phyloP scores from a whole-genome alignment of 2,329 filamentous ascomycete genomes.

The Elsinoe ampelina region DNA sequence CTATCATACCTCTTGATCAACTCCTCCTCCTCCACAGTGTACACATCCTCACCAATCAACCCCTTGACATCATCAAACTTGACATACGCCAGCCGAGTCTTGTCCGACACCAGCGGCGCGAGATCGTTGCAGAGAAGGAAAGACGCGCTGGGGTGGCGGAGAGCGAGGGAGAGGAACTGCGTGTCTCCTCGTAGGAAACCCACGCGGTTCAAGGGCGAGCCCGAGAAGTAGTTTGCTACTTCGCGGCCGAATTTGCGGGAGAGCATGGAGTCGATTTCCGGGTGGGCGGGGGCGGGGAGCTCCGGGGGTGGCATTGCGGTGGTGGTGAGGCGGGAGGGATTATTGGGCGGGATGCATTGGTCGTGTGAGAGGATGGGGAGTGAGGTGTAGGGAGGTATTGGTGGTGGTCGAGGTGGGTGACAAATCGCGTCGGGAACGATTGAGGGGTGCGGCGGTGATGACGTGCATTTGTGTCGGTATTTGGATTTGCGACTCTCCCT shows the following conservation, averaged over 20 bases:
- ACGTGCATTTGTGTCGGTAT: not conserved
- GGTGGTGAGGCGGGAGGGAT: not conserved
- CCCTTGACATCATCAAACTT: constrained; percentile 58
- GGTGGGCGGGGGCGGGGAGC: constrained; percentile 50
- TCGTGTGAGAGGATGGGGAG: not conserved
- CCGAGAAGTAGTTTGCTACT: constrained; percentile 73
- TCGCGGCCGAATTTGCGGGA: constrained; percentile 70
- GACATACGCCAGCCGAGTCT: constrained; percentile 54
- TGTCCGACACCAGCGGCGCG: constrained; percentile 58
- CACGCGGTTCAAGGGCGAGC: constrained; percentile 66
- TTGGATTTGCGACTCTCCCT: too few relatives aligned
- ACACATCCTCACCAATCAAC: constrained; percentile 64
- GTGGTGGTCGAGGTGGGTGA: not conserved
- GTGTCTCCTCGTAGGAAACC: constrained; percentile 67
- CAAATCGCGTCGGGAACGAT: not conserved
- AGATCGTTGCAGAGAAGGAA: constrained; percentile 77
- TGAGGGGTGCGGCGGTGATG: not conserved
- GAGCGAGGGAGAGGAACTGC: constrained; percentile 58
- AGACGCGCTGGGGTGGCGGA: constrained; percentile 53
- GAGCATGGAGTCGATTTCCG: constrained; percentile 58
- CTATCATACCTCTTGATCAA: constrained; percentile 67
- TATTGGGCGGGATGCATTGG: not conserved
- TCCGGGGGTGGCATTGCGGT: constrained; percentile 31
- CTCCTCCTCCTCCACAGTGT: constrained; percentile 62
- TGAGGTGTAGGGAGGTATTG: not conserved